These are phyloP conservation scores for Lepidium africanum DNA, from an alignment of 345 rosid genomes.

Conservation along the genomic window DNA sequence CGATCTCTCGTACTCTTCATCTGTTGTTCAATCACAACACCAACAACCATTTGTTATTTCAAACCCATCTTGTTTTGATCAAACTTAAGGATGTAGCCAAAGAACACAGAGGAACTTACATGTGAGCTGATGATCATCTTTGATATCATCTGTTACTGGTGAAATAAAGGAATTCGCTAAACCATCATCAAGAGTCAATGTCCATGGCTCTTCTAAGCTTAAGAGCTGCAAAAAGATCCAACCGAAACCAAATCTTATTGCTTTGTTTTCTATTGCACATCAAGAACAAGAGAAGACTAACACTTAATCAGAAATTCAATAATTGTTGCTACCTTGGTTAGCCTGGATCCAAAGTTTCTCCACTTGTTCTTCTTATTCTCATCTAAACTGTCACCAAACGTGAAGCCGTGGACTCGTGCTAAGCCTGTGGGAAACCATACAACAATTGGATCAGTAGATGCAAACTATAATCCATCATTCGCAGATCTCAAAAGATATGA, in stretches of 20 bases:
- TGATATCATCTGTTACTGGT: slow-evolving; percentile 70
- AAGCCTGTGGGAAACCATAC: slow-evolving; percentile 43
- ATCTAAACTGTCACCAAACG: slow-evolving; percentile 88
- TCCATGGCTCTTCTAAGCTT: slow-evolving; percentile 64
- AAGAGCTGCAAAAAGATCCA: slow-evolving; percentile 41
- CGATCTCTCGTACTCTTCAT: slow-evolving; percentile 74
- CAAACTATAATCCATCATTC: background rate
- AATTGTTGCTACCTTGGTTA: slow-evolving; percentile 51
- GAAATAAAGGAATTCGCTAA: slow-evolving; percentile 84
- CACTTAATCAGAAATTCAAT: background rate
- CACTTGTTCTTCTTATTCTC: slow-evolving; percentile 59
- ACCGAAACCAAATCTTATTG: background rate
- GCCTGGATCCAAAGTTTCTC: slow-evolving; percentile 60
- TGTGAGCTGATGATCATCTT: slow-evolving; percentile 71
- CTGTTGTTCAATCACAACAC: slow-evolving; percentile 26
- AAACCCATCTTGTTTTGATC: background rate
- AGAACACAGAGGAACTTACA: slow-evolving; percentile 46
- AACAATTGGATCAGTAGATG: background rate
- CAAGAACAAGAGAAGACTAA: background rate
- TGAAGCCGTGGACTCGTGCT: slow-evolving; percentile 91
- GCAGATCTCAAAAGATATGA: background rate
- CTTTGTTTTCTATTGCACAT: background rate
- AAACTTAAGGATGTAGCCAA: background rate
- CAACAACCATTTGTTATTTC: background rate
- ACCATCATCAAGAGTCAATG: slow-evolving; percentile 74